Base-by-base conservation (phyloP, 1,284 basidiomycete genomes). In the Ganoderma sp. region DNA sequence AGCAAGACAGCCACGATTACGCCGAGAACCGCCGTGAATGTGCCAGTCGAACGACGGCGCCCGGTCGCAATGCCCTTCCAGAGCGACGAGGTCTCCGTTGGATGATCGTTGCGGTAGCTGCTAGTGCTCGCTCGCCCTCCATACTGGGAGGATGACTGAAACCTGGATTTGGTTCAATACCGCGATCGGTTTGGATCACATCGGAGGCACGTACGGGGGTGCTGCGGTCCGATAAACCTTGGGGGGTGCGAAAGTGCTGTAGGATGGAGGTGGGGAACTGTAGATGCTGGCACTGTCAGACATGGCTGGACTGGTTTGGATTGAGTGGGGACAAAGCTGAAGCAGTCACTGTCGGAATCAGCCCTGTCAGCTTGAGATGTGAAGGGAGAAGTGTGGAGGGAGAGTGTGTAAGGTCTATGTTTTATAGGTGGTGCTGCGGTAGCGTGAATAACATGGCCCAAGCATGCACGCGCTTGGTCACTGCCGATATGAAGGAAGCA, bases 391-490 rank as follows among this genome's bases (percentile, higher is more conserved):
- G 32, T 32, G 32, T 32, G 32, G 3, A 32, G 10, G 37, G 37
- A n/a, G 8, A 8, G 37, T 39, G 37, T 39, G 37, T 10, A 39
- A 39, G 37, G 10, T 9, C 37, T 10, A 9, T 12, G 1, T 28
- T 54, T 54, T 15, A 10, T 8, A 3, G 34, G 37, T 37, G 57
- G 57, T 59, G 37, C 57, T 59, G 57, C 57, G 57, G 57, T 59
- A 59, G 57, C n/a, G 4, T 10, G 25, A 57, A 28, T 15, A 48
- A 48, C n/a, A 8, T 48, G 48, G 32, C 52, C 17, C 28, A 32
- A 15, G 17, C 19, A 19, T 34, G 22, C 45, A 48, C 52, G 28
- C 28, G 28, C 28, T 56, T 32, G 52, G 28, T 34, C 32, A 17
- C 52, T 56, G 52, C 52, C 52, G 52, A 56, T 9, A 12, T 39